phyloP scores from a whole-genome alignment of 352 stramenopile species.

The Pilasporangium apinafurcum region DNA sequence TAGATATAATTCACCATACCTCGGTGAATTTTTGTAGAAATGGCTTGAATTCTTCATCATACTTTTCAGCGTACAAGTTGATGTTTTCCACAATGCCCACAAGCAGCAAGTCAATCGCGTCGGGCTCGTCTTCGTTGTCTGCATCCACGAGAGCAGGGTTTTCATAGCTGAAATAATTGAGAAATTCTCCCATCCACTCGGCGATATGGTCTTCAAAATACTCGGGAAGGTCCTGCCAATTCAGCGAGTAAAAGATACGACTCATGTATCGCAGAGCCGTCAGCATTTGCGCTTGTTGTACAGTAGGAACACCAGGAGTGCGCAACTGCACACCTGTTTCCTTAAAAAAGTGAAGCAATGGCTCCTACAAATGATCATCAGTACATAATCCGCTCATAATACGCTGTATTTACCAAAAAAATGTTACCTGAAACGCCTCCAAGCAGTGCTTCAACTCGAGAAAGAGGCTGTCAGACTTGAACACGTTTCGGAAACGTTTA shows the following conservation, averaged over 20 bases:
- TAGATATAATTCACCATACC: no score
- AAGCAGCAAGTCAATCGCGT: constrained; percentile 91
- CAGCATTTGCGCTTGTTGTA: constrained; percentile 70
- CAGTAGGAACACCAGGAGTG: constrained; percentile 19
- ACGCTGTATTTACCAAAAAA: constrained; percentile 5
- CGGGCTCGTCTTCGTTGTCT: constrained; percentile 90
- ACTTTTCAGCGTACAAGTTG: constrained; percentile 97
- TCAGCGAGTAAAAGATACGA: constrained; percentile 98
- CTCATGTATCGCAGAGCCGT: constrained; percentile 87
- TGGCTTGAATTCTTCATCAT: constrained; percentile 98
- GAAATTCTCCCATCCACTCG: constrained; percentile 96
- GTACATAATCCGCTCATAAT: not conserved
- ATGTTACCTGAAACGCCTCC: constrained; percentile 83
- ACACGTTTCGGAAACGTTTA: constrained; percentile 95
- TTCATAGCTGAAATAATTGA: constrained; percentile 93
- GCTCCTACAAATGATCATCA: constrained; percentile 20
- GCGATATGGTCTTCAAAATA: constrained; percentile 99
- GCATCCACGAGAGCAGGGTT: constrained; percentile 89
- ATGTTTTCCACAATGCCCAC: constrained; percentile 97
- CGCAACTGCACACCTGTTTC: constrained; percentile 52
- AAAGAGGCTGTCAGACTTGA: constrained; percentile 95
- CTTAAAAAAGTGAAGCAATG: constrained; percentile 72
- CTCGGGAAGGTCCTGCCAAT: constrained; percentile 98
- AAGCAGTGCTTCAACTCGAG: constrained; percentile 95
- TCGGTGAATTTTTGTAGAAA: constrained; percentile 94